A percentile compares a stretch with the other conserved stretches of the same genome.
Evolutionary conservation across 1,284 basidiomycete genomes (phyloP).

Genomic region (Ceratobasidium sp.): DNA sequence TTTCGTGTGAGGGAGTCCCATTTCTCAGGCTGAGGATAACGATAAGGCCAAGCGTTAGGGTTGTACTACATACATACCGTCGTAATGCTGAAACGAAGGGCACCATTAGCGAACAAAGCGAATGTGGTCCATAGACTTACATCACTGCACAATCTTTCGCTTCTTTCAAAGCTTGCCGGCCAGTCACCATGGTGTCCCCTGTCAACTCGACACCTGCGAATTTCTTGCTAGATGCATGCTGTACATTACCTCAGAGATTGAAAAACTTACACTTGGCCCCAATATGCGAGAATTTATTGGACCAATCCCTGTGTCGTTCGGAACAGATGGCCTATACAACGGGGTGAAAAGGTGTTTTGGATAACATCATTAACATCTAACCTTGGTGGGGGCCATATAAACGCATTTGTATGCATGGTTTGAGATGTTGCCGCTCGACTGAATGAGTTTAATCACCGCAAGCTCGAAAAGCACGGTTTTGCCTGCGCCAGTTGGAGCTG

Average conservation of each 20-base stretch:
- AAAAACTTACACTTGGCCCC: constrained; percentile 74
- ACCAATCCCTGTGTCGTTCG: constrained; percentile 89
- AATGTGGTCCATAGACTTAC: constrained; percentile 56
- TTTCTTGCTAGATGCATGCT: not conserved
- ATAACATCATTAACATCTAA: constrained; percentile 52
- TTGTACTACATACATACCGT: constrained; percentile 62
- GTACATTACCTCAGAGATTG: not conserved
- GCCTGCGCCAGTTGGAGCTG: constrained; percentile 91
- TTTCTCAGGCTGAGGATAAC: constrained; percentile 79
- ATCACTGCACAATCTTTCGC: constrained; percentile 80
- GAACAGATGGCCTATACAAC: constrained; percentile 80
- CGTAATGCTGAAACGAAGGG: constrained; percentile 66
- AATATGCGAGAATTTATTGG: constrained; percentile 75
- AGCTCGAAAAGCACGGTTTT: constrained; percentile 96
- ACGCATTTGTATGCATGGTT: constrained; percentile 72
- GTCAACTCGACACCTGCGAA: constrained; percentile 85
- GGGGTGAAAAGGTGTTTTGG: not conserved
- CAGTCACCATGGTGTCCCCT: constrained; percentile 80
- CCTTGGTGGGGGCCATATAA: constrained; percentile 96
- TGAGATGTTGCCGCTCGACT: constrained; percentile 56
- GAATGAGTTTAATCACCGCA: constrained; percentile 82
- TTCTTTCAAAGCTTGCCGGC: constrained; percentile 73
- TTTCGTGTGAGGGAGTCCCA: constrained; percentile 92
- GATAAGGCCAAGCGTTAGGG: not conserved
- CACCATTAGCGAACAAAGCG: not conserved